Evolutionary conservation across 345 rosid species (phyloP), one percentile per base, ranked within the genome.

Genomic region (Durio zibethinus): DNA sequence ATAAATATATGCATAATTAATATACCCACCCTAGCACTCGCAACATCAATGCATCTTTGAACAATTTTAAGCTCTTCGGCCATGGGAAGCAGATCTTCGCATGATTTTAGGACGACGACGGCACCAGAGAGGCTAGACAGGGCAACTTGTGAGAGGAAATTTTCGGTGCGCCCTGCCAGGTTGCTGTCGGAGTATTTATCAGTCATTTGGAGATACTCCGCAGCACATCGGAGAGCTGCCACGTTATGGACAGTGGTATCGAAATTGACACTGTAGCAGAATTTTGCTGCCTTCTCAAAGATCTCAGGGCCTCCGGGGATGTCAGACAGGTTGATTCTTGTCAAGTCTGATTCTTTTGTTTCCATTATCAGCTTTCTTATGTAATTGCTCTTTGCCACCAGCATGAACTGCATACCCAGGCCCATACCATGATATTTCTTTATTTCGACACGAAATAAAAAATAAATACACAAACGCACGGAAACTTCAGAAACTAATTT

Each of bases 251-350:
- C 98, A 0, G 97, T 96, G 79, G 93, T 93, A 80, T 96, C 99
- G 23, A 96, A 96, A 87, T 96, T 96, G 65, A 96, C 92, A 0
- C 98, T 91, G 72, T 96, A 96, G 82, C 99, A 96, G 86, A 96
- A 96, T 21, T 93, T 96, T 0, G 97, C 98, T 1, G 94, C 97
- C 83, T 93, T 96, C 84, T 92, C 99, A 48, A 96, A 91, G 74
- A 88, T 90, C 83, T 96, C 94, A 0, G 97, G 92, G n/a, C 99
- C 99, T 50, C 99, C 99, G 0, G 99, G 98, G 3, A 91, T 84
- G 76, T 86, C 89, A 3, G 97, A 91, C 15, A 96, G 84, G 66
- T 88, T 60, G 66, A 96, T 87, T 76, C 82, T 87, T 0, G 92
- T 83, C 50, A 92, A 81, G 66, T 90, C 98, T 0, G 85, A 57